These are phyloP conservation scores for Fusarium coicis DNA, from an alignment of 2,329 filamentous ascomycete genomes.

Conservation along the genomic window DNA sequence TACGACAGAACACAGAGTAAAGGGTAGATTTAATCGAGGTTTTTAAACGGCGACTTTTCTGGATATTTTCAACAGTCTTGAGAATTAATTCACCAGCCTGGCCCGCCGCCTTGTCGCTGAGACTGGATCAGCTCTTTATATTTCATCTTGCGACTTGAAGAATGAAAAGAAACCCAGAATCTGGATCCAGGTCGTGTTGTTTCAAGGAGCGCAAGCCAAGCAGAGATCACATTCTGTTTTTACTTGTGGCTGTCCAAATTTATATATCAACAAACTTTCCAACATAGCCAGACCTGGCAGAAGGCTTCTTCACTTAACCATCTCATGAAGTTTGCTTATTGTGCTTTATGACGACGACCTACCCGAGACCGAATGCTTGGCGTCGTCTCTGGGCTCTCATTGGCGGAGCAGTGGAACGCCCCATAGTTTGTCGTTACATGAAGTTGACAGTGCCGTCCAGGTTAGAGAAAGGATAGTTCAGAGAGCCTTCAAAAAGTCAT, in stretches of 20 bases:
- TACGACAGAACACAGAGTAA: no score
- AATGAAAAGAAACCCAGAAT: no score
- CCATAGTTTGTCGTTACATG: not conserved
- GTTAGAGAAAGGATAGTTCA: no score
- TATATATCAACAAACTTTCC: accelerated
- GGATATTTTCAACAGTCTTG: no score
- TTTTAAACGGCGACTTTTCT: not conserved
- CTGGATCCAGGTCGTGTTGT: no score
- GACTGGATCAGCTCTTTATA: accelerated
- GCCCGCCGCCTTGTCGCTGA: not conserved
- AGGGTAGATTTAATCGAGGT: accelerated
- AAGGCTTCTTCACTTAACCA: not conserved
- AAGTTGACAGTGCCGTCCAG: not conserved
- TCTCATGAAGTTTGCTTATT: not conserved
- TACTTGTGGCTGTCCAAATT: not conserved
- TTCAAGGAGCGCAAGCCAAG: not conserved
- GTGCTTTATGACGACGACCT: not conserved
- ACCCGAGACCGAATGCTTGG: not conserved
- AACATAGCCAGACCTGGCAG: no score
- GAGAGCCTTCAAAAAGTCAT: not conserved
- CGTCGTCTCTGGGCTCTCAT: not conserved
- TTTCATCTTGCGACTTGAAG: accelerated
- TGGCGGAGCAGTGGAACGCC: not conserved
- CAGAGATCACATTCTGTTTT: accelerated
- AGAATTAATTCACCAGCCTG: not conserved